Evolutionary conservation across 2,329 filamentous ascomycete species (phyloP).

Genomic region (Sarocladiaceae sp.): DNA sequence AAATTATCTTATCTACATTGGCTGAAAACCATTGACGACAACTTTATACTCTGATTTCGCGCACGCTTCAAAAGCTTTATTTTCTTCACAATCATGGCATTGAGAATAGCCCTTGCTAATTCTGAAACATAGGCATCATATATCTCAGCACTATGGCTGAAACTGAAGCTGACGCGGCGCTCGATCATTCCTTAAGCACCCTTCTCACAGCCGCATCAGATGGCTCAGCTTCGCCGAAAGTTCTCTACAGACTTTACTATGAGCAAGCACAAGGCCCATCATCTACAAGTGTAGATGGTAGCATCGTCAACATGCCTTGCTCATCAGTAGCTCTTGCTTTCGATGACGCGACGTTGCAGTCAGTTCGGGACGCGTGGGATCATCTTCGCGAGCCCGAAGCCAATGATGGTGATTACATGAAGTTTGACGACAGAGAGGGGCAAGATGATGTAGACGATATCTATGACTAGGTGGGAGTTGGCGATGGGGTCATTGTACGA

Average conservation of each 20-base stretch:
- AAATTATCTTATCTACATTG: constrained; percentile 99
- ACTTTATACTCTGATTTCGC: constrained; percentile 63
- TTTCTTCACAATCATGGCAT: no score
- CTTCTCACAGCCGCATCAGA: constrained; percentile 32
- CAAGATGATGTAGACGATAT: constrained; percentile 48
- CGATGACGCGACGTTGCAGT: constrained; percentile 63
- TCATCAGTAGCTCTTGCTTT: constrained; percentile 65
- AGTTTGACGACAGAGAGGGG: constrained; percentile 71
- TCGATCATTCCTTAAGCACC: constrained; percentile 36
- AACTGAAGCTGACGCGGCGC: constrained; percentile 27
- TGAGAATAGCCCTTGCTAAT: constrained; percentile 33
- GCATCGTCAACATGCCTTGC: constrained; percentile 53
- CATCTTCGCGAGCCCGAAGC: constrained; percentile 50
- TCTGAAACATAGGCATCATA: constrained; percentile 25
- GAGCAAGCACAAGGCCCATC: constrained; percentile 39
- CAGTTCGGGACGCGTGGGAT: constrained; percentile 69
- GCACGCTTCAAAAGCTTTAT: not conserved
- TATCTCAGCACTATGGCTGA: constrained; percentile 33
- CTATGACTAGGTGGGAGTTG: constrained; percentile 30
- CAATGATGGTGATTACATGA: constrained; percentile 58
- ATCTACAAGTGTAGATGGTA: constrained; percentile 28
- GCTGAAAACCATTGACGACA: constrained; percentile 88
- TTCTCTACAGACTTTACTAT: constrained; percentile 52
- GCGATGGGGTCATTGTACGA: not conserved
- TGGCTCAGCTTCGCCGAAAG: constrained; percentile 22